Conservation (phyloP, 1,139 yeast species). For the Saccharomyces hybrid region DNA sequence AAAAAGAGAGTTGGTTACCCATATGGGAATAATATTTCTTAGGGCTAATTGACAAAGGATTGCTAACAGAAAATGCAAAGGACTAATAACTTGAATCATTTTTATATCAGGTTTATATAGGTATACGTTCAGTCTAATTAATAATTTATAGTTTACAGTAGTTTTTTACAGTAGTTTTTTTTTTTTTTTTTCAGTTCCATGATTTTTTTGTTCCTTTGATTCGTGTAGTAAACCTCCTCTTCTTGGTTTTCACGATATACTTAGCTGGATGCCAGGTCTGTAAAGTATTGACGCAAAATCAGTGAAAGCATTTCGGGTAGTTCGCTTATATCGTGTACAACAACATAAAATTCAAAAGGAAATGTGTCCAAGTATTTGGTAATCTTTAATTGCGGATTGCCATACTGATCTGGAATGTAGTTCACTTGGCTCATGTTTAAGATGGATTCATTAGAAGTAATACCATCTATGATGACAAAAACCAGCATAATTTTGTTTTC, state of each 20-base stretch:
- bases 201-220: not conserved
- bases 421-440: conserved; percentile 92
- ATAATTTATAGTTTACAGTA: not conserved
- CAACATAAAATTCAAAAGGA: conserved; percentile 95
- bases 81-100: not conserved
- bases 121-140: conserved; percentile 1
- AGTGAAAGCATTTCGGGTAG: conserved; percentile 87
- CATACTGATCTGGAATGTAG: conserved; percentile 63
- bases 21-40: not conserved
- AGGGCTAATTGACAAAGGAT: not conserved
- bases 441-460: conserved; percentile 76
- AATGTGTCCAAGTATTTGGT: conserved; percentile 83
- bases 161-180: not conserved
- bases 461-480: conserved; percentile 88
- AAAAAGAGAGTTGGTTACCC: not conserved
- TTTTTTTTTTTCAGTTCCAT: not conserved
- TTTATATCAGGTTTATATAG: not conserved
- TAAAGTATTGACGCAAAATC: conserved; percentile 85
- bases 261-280: conserved; percentile 46
- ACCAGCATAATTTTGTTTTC: conserved; percentile 93
- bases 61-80: not conserved
- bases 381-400: conserved; percentile 67
- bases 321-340: conserved; percentile 81
- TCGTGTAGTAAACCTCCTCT: not conserved
- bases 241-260: conserved; percentile 3